Base-by-base conservation (phyloP, 2,329 filamentous ascomycete genomes). In the Parastagonospora avenae region DNA sequence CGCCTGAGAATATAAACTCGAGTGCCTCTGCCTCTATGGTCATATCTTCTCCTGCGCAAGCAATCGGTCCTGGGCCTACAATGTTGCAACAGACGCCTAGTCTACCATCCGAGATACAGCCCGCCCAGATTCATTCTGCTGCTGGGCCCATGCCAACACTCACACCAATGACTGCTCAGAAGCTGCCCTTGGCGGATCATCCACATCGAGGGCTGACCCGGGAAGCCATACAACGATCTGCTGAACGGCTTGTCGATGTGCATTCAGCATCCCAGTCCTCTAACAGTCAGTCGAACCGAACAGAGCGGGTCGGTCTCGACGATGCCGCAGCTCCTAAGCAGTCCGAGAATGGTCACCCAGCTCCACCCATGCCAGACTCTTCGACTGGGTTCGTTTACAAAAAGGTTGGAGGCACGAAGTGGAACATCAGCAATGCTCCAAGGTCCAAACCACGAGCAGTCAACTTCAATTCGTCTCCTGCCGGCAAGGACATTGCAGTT, bases 301-400 rank as follows among this genome's bases (percentile, higher is more conserved):
- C 29, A 14, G 54, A 14, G 16, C 42, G 28, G 15, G 42, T 32
- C 28, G 11, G 4, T 16, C 28, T 36, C 15, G 50, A 52, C 35
- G 29, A 48, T 8, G 7, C n/a, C 2, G 4, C 35, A 12, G 9
- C 19, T 2, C 32, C 19, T 9, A 32, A 30, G 8, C 46, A 44
- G 11, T 14, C 47, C 33, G 47, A 42, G 8, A 58, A 66, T 28
- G 27, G 61, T 32, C 42, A 57, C 16, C 46, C 65, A 4, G 57
- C 67, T 9, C 68, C 67, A 10, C 64, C 64, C 10, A 57, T 49
- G 8, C 57, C 50, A 8, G 55, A 49, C 12, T 64, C 65, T 9
- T 69, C 68, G 1, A 63, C 50, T 12, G 65, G 67, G 4, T 70
- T 71, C 40, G 33, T 41, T 5, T 69, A 70, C 45, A 60, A 61